Percentiles rank a stretch among this genome's conserved stretches.
These are phyloP conservation scores for Ailanthus altissimus DNA, from an alignment of 345 rosid species.

Conservation along the genomic window DNA sequence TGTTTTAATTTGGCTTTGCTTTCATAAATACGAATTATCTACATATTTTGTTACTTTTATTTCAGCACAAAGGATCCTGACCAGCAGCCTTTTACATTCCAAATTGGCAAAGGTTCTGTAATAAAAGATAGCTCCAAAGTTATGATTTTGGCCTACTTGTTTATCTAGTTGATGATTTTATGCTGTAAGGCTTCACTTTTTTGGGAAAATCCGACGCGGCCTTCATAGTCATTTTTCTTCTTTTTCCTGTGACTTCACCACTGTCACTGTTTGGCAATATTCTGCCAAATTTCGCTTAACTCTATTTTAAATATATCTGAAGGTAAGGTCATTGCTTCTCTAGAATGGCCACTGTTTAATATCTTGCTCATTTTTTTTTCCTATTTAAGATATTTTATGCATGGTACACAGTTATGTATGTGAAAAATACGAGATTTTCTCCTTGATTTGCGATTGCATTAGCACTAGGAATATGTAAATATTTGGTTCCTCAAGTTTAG, in stretches of 20 bases:
- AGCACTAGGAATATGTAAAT: no score
- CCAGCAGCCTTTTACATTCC: conserved; percentile 77
- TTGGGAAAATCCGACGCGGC: no score
- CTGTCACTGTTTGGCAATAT: no score
- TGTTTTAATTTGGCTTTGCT: not conserved
- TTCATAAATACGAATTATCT: conserved; percentile 11
- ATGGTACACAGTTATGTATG: not conserved
- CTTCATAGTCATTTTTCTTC: no score
- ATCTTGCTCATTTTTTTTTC: not conserved
- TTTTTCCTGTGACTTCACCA: not conserved
- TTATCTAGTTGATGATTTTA: not conserved
- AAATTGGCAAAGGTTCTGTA: conserved; percentile 78
- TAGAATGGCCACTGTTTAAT: not conserved
- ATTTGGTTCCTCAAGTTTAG: no score
- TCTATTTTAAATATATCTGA: not conserved
- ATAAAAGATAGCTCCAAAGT: conserved; percentile 57
- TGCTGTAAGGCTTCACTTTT: no score
- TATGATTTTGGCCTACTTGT: not conserved
- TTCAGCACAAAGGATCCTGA: conserved; percentile 87
- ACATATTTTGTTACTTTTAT: conserved; percentile 18
- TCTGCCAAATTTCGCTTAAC: no score
- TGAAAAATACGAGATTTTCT: no score
- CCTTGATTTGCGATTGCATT: no score
- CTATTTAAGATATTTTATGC: not conserved
- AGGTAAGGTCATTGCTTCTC: not conserved